Base-by-base conservation (phyloP, 2,329 filamentous ascomycete genomes). In the Fusarium transvaalense region DNA sequence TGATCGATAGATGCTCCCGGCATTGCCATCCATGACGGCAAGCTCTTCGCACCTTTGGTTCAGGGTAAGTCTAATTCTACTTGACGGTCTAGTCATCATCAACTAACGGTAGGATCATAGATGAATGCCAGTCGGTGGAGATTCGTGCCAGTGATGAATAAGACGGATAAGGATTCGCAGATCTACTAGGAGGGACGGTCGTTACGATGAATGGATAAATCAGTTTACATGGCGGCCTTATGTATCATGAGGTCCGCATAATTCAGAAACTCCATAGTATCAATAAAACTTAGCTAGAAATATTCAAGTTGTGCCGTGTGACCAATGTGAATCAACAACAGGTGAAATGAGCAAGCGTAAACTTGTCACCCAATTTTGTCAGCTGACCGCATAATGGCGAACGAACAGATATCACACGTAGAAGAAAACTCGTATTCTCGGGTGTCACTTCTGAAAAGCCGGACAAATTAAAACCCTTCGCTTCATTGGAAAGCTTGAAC, bases 11-110 rank as follows among this genome's bases (percentile, higher is more conserved):
- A 37, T 27, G 8, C 32, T 5, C 23, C 23, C 3, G 47, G 57
- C 10, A n/a, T 62, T 41, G 58, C 29, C 5, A 42, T 62, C 10
- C 13, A 46, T 0, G 5, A 29, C 1, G 14, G 39, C 19, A 53
- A 62, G 8, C 57, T 62, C 12, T 46, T 19, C 21, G 41, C 48
- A 2, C 58, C 58, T 38, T 12, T 19, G 13, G 4, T 7, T 4
- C 17, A 17, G 1, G 23, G 34, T 50, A 50, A 38, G 47, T 27
- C 10, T 50, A 50, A 38, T 32, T 27, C 10, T 15, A 29, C 4
- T 10, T 15, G 3, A 19, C 2, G 3, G 10, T 15, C 4, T 2
- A 19, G 6, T 10, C 14, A 15, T 17, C 9, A 27, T 2, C 10
- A 3, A 15, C n/a, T 39, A 13, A 39, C 25, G 13, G 10, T 38